Evolutionary conservation across 306 rosid genomes (phyloP).

Genomic region (Phaseolus lunatus): DNA sequence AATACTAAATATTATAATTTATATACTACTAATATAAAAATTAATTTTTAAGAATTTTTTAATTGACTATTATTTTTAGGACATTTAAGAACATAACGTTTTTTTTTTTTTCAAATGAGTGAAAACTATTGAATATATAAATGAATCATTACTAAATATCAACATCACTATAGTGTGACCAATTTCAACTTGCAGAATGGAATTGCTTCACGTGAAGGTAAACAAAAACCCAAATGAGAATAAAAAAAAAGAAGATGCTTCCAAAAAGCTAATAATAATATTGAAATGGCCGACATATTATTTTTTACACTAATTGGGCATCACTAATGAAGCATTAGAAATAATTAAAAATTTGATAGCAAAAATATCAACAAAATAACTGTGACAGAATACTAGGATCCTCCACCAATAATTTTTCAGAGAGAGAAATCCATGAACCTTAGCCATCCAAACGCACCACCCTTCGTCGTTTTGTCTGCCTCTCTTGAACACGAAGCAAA

Average conservation of each 20-base stretch:
- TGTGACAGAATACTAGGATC: background rate
- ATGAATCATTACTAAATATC: background rate
- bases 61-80: no score
- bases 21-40: no score
- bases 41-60: no score
- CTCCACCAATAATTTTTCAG: conserved; percentile 40
- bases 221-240: background rate
- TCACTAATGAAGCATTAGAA: background rate
- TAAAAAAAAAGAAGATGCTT: background rate
- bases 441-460: conserved; percentile 60
- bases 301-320: background rate
- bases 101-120: no score
- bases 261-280: background rate
- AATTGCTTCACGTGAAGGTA: conserved; percentile 17
- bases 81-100: no score
- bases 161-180: background rate
- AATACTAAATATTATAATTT: no score
- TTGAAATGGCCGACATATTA: background rate
- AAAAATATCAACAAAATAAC: background rate
- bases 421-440: conserved; percentile 66
- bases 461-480: conserved; percentile 53
- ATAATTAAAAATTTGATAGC: background rate
- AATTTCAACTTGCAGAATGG: background rate
- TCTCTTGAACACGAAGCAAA: conserved; percentile 59
- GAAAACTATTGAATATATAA: no score